Conservation (phyloP, 805 yeast genomes). For the Saturnispora zaruensis region DNA sequence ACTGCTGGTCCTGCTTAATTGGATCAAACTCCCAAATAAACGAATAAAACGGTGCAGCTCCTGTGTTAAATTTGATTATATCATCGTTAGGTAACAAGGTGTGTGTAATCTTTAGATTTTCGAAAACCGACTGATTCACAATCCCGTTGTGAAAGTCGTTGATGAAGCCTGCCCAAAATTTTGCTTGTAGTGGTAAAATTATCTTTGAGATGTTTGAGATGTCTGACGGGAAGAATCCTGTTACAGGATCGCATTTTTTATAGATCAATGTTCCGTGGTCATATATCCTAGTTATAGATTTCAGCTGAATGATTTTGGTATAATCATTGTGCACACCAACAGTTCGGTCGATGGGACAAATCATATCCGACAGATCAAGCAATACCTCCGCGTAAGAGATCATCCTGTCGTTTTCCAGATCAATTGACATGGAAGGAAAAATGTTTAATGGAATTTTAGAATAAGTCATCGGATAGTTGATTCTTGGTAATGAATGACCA, state of each 20-base stretch:
- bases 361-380: conserved; percentile 17
- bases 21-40: conserved; percentile 27
- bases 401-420: conserved; percentile 23
- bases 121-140: conserved; percentile 17
- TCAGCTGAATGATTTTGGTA: conserved; percentile 24
- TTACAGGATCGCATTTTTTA: conserved; percentile 25
- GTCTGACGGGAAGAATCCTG: conserved; percentile 22
- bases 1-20: conserved; percentile 13
- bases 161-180: conserved; percentile 26
- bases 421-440: conserved; percentile 13
- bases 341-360: conserved; percentile 4
- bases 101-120: conserved; percentile 23
- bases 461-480: conserved; percentile 23
- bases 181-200: conserved; percentile 26
- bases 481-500: conserved; percentile 6
- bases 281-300: conserved; percentile 22
- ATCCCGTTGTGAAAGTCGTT: conserved; percentile 28
- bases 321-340: conserved; percentile 13
- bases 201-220: conserved; percentile 16
- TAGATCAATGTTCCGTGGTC: conserved; percentile 17
- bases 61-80: conserved; percentile 13
- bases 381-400: conserved; percentile 23
- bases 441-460: conserved; percentile 21
- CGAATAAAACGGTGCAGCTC: conserved; percentile 20
- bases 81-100: conserved; percentile 26